A percentile compares a stretch with the other conserved stretches of the same genome.
phyloP scores from a whole-genome alignment of 148 eudicot genomes.

The Camellia lanceoleosa region DNA sequence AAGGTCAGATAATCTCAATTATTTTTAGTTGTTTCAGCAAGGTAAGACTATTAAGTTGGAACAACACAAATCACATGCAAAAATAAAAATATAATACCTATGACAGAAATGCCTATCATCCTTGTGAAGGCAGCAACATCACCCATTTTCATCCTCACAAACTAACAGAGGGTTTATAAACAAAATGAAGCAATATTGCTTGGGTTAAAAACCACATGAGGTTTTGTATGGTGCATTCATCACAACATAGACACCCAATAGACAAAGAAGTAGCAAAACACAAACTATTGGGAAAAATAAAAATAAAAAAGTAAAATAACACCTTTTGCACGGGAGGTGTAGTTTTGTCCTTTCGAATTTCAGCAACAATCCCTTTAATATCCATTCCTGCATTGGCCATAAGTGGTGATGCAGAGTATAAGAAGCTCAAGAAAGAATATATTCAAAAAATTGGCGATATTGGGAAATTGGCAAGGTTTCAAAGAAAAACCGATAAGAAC shows the following conservation, averaged over 20 bases:
- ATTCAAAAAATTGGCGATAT: neutral
- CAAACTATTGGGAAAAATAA: slow-evolving; percentile 12
- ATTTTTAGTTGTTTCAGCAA: no score
- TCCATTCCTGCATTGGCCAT: slow-evolving; percentile 89
- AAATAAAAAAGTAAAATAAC: slow-evolving; percentile 3
- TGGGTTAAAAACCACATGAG: no score
- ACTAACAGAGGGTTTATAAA: no score
- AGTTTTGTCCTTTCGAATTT: slow-evolving; percentile 75
- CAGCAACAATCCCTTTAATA: slow-evolving; percentile 96
- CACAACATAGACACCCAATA: no score
- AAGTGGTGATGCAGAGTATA: slow-evolving; percentile 11
- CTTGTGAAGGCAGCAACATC: no score
- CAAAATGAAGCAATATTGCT: no score
- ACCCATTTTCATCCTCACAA: no score
- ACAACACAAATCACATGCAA: no score
- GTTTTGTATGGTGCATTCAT: neutral
- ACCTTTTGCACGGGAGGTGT: slow-evolving; percentile 96
- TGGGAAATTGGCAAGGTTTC: neutral
- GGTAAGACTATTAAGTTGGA: no score
- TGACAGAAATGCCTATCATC: no score
- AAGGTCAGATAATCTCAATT: no score
- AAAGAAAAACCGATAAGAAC: neutral
- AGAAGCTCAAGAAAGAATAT: slow-evolving; percentile 22
- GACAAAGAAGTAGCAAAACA: neutral
- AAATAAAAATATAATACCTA: no score